Evolutionary conservation across 345 rosid species (phyloP).

Genomic region (Eucalyptus pumila): DNA sequence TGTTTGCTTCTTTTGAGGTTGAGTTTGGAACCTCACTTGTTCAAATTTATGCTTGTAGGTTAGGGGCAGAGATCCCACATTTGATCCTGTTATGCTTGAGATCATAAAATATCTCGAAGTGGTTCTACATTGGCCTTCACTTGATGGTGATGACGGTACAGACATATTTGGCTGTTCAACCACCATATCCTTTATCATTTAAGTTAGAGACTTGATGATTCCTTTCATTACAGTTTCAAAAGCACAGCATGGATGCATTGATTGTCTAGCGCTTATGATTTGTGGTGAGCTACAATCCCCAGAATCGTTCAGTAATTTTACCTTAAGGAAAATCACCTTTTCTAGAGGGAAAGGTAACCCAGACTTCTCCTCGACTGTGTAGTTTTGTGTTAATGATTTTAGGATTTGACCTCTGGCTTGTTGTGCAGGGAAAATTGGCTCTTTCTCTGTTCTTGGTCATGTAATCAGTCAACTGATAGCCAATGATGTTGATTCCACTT

Average conservation of each 20-base stretch:
- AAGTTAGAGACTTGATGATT: neutral
- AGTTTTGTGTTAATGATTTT: neutral
- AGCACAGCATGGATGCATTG: slow-evolving; percentile 94
- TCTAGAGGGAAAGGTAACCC: slow-evolving; percentile 6
- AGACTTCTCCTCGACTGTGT: slow-evolving; percentile 8
- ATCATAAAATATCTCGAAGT: slow-evolving; percentile 40
- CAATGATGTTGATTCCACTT: slow-evolving; percentile 13
- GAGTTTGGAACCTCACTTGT: neutral
- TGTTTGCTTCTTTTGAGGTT: neutral
- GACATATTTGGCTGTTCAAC: neutral
- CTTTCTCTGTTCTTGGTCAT: slow-evolving; percentile 21
- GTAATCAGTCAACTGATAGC: slow-evolving; percentile 35
- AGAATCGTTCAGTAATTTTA: slow-evolving; percentile 12
- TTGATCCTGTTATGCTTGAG: slow-evolving; percentile 29
- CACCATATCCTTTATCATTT: neutral
- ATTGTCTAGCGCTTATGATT: slow-evolving; percentile 71
- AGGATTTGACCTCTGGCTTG: neutral
- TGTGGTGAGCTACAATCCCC: slow-evolving; percentile 62
- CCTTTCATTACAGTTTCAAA: slow-evolving; percentile 45
- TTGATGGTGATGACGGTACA: slow-evolving; percentile 56
- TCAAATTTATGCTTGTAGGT: slow-evolving; percentile 23
- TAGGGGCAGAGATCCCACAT: slow-evolving; percentile 44
- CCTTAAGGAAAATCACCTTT: slow-evolving; percentile 1
- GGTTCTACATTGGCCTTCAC: slow-evolving; percentile 68
- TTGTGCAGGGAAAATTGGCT: slow-evolving; percentile 25